Evolutionary conservation across 257 asterid species (phyloP), one percentile per base, ranked within the genome.

Genomic region (Nicotiana benthamiana): DNA sequence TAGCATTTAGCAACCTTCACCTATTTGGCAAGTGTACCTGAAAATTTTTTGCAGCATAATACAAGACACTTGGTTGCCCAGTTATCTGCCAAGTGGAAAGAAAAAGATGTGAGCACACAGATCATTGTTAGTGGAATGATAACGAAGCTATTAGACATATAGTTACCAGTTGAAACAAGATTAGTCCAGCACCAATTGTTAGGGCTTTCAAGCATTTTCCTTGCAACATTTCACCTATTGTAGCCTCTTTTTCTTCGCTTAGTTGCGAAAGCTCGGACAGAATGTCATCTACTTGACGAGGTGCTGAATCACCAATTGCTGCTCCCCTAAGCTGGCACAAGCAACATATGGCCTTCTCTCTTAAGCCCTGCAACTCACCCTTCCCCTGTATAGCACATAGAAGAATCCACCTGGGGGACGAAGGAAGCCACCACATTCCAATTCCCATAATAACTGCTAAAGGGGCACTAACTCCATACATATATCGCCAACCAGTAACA

Each of bases 121-220:
- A 24, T 46, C 43, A 62, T 61, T 79, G 75, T 56, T 16, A 62
- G 4, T 40, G 36, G 43, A 40, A 7, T 24, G 53, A 74, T 80
- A 24, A 60, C 77, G 78, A 75, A 57, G n/a, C 57, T 48, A 46
- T 54, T 77, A 82, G 43, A 48, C 43, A 75, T 36, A 75, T 74
- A 64, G 65, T 24, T 86, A 95, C 98, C 99, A 94, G 99, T 84
- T 96, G 99, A 86, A 96, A 94, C 85, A 96, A 86, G 85, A 94
- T 95, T 18, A 94, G 82, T 72, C 99, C 99, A 56, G 92, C 96
- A 85, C 99, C 99, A 80, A 96, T 90, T 62, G 59, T 80, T 46
- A 96, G 97, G 81, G 98, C 99, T 87, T 94, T 96, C 91, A 90
- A 88, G 90, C 97, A 94, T 87, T 94, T 94, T 70, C 99, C 99